phyloP scores from a whole-genome alignment of 495 filamentous ascomycete genomes.

The Cercophora sp. region DNA sequence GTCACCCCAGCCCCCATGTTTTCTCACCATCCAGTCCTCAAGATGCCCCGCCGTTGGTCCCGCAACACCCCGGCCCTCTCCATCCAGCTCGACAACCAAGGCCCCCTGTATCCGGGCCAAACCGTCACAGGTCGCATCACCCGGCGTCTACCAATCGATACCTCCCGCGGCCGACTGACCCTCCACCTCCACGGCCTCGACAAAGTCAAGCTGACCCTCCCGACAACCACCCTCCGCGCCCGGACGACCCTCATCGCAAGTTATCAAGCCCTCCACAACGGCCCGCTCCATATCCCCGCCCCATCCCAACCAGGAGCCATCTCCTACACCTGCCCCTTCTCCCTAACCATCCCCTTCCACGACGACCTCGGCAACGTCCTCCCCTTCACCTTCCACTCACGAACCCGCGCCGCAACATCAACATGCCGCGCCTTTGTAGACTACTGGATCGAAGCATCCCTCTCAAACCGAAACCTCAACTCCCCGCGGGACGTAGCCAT shows the following conservation, averaged over 20 bases:
- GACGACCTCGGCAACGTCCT: neutral
- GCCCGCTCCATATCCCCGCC: neutral
- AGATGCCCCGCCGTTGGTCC: conserved; percentile 1
- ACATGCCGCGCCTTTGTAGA: neutral
- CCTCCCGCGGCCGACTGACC: neutral
- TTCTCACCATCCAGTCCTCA: neutral
- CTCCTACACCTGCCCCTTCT: conserved; percentile 1
- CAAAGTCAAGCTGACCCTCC: conserved; percentile 2
- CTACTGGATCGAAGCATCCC: conserved; percentile 8
- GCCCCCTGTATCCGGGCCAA: neutral
- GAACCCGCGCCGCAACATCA: neutral
- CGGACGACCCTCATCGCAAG: neutral
- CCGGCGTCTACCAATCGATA: neutral
- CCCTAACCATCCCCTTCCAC: conserved; percentile 1
- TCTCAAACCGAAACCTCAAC: neutral
- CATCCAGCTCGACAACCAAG: neutral
- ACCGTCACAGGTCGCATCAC: neutral
- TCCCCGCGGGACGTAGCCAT: neutral
- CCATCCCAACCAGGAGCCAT: neutral
- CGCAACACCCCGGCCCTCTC: neutral
- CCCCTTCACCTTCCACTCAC: neutral
- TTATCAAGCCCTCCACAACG: neutral
- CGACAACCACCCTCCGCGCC: neutral
- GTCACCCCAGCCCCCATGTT: neutral
- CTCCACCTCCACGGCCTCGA: conserved; percentile 1